Conservation (phyloP, 108 stramenopile genomes). For the Nitzschia sp. region DNA sequence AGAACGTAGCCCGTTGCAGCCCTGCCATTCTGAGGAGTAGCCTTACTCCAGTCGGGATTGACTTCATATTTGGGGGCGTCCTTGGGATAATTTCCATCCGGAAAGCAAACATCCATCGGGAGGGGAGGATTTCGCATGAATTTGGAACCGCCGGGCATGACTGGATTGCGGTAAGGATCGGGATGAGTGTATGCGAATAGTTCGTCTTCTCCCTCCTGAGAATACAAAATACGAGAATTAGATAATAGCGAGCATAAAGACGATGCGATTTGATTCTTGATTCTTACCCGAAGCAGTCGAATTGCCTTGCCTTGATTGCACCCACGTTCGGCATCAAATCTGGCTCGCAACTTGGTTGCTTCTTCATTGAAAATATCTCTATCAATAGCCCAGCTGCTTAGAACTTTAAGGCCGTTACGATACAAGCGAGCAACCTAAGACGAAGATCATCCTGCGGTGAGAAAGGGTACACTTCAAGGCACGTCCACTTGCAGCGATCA, state of each 20-base stretch:
- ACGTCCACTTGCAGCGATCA: background rate
- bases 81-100: slow-evolving; percentile 86
- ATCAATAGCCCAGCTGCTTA: slow-evolving; percentile 89
- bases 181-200: slow-evolving; percentile 82
- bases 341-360: slow-evolving; percentile 74
- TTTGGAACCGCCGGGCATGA: slow-evolving; percentile 97
- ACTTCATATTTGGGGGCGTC: slow-evolving; percentile 79
- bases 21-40: slow-evolving; percentile 76
- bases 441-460: background rate
- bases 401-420: slow-evolving; percentile 69
- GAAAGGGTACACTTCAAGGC: background rate
- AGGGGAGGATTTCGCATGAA: slow-evolving; percentile 98
- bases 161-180: slow-evolving; percentile 89
- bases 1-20: slow-evolving; percentile 78
- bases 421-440: slow-evolving; percentile 80
- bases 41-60: slow-evolving; percentile 87
- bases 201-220: slow-evolving; percentile 75
- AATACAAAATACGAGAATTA: slow-evolving; percentile 14
- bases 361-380: slow-evolving; percentile 89
- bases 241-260: background rate
- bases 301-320: slow-evolving; percentile 61
- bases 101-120: slow-evolving; percentile 90
- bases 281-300: slow-evolving; percentile 69
- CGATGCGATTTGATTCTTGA: background rate
- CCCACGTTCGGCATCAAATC: slow-evolving; percentile 83